A percentile compares a stretch with the other conserved stretches of the same genome.
These are phyloP conservation scores for Erythrophleum ivorense DNA, from an alignment of 331 rosid genomes.

Conservation along the genomic window DNA sequence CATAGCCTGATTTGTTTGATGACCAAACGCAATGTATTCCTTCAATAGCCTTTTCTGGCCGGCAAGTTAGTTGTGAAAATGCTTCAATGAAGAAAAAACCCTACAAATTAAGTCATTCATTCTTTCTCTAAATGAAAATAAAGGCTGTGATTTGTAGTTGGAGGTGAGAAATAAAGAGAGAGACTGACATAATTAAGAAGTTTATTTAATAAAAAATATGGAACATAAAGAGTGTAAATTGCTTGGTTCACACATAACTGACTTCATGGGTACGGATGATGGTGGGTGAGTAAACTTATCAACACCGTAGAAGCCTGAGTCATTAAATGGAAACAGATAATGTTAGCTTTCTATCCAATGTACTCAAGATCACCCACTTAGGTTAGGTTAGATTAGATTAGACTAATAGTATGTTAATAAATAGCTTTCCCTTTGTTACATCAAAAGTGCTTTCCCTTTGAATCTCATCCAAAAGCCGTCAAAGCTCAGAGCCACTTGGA, in stretches of 20 bases:
- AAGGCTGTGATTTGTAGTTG: not conserved
- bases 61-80: not conserved
- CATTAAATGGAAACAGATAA: no score
- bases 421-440: slow-evolving; percentile 15
- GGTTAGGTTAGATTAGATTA: not conserved
- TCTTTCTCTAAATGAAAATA: not conserved
- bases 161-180: not conserved
- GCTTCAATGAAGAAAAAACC: not conserved
- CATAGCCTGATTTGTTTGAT: slow-evolving; percentile 17
- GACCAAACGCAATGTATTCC: slow-evolving; percentile 14
- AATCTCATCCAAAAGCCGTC: slow-evolving; percentile 16
- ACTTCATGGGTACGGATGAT: not conserved
- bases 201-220: not conserved
- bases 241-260: not conserved
- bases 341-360: not conserved
- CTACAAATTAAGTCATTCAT: not conserved
- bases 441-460: slow-evolving; percentile 28
- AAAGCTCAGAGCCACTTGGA: not conserved
- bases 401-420: not conserved
- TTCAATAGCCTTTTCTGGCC: not conserved
- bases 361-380: slow-evolving; percentile 2
- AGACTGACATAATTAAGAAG: not conserved
- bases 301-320: not conserved
- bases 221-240: no score
- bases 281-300: no score